Conservation (phyloP, 2,329 filamentous ascomycete genomes). For the Tolypocladium album region DNA sequence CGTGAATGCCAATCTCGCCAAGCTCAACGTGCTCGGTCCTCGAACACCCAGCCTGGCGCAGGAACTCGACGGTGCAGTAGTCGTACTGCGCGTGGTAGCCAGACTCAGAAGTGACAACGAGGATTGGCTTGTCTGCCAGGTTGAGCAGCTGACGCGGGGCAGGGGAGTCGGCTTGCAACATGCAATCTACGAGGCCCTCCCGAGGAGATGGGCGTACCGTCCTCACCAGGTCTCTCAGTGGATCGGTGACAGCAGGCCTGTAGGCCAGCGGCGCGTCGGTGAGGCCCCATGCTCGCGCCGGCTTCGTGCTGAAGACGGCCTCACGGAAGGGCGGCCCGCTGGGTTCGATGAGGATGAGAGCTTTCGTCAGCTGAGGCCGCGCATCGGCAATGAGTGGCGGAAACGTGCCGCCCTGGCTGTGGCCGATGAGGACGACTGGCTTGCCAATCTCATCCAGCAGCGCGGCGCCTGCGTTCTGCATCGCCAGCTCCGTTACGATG, state of each 20-base stretch:
- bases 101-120: slow-evolving; percentile 25
- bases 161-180: slow-evolving; percentile 20
- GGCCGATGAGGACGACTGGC: slow-evolving; percentile 28
- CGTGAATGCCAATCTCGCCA: slow-evolving; percentile 24
- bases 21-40: slow-evolving; percentile 24
- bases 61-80: slow-evolving; percentile 27
- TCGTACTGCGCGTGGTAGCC: slow-evolving; percentile 35
- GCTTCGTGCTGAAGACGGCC: slow-evolving; percentile 21
- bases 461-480: slow-evolving; percentile 27
- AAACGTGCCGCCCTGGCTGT: slow-evolving; percentile 34
- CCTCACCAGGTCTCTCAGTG: slow-evolving; percentile 20
- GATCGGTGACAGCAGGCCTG: slow-evolving; percentile 27
- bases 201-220: slow-evolving; percentile 12
- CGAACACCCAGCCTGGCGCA: slow-evolving; percentile 30
- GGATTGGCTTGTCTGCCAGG: slow-evolving; percentile 7
- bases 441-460: slow-evolving; percentile 31
- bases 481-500: slow-evolving; percentile 22
- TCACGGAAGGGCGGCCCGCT: slow-evolving; percentile 35
- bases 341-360: slow-evolving; percentile 33
- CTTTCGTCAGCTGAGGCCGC: slow-evolving; percentile 27
- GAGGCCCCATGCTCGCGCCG: slow-evolving; percentile 31
- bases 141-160: slow-evolving; percentile 6
- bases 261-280: slow-evolving; percentile 37
- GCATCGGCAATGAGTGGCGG: slow-evolving; percentile 30
- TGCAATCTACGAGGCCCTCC: slow-evolving; percentile 13